phyloP scores from a whole-genome alignment of 129 eudicot genomes.

The Pseudognaphalium luteoalbum region DNA sequence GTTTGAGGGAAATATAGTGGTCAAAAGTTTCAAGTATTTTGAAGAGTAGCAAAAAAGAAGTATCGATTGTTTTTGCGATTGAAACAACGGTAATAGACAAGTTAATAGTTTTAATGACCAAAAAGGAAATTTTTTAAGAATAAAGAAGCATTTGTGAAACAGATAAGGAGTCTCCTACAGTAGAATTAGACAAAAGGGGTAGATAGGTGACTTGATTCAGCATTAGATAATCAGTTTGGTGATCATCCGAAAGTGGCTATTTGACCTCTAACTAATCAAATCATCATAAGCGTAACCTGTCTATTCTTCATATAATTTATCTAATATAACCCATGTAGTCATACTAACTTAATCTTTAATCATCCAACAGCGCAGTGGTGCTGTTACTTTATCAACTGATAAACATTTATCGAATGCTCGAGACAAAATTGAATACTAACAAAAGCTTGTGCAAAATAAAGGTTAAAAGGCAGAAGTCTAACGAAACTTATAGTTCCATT shows the following conservation, averaged over 20 bases:
- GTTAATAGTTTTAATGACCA: not conserved
- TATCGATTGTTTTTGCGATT: not conserved
- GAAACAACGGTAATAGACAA: not conserved
- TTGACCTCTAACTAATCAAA: no score
- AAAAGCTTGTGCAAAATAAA: not conserved
- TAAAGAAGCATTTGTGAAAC: not conserved
- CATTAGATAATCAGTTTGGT: not conserved
- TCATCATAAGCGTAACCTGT: no score
- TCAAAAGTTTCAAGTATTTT: not conserved
- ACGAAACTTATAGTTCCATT: not conserved
- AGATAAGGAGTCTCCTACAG: not conserved
- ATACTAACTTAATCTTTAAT: not conserved
- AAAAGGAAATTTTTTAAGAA: not conserved
- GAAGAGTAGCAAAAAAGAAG: not conserved
- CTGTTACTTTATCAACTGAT: not conserved
- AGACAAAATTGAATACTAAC: not conserved
- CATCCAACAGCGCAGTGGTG: slow-evolving; percentile 5
- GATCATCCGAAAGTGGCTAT: no score
- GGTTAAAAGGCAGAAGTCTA: not conserved
- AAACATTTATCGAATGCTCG: slow-evolving; percentile 8
- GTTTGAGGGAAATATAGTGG: not conserved
- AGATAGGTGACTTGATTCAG: not conserved
- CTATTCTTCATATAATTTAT: no score
- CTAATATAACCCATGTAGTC: not conserved
- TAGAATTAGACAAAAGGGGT: not conserved